Evolutionary conservation across 2,329 filamentous ascomycete genomes (phyloP).

Genomic region (Hypoxylon sp.): DNA sequence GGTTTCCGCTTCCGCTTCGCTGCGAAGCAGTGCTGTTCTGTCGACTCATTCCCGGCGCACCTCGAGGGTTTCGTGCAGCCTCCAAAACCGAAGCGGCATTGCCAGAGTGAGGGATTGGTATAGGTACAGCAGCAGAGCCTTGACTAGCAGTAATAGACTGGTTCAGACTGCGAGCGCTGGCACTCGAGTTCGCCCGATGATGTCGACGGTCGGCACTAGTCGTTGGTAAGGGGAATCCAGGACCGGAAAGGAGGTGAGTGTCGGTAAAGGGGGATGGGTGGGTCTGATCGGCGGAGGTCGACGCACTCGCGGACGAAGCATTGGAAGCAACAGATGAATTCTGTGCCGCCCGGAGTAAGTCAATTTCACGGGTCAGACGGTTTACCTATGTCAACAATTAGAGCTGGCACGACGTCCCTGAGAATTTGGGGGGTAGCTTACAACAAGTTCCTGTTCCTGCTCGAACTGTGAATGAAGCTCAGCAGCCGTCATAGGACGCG

Average conservation of each 20-base stretch:
- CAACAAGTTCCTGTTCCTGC: slow-evolving; percentile 94
- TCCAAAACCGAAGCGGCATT: slow-evolving; percentile 55
- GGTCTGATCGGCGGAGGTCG: slow-evolving; percentile 58
- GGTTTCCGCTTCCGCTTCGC: slow-evolving; percentile 57
- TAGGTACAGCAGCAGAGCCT: slow-evolving; percentile 48
- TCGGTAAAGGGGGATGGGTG: slow-evolving; percentile 53
- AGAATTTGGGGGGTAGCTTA: slow-evolving; percentile 54
- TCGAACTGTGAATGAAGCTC: slow-evolving; percentile 91
- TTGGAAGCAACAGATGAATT: slow-evolving; percentile 73
- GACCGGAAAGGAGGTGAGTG: slow-evolving; percentile 63
- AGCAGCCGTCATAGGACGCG: slow-evolving; percentile 84
- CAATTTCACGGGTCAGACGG: slow-evolving; percentile 87
- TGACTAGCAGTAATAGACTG: slow-evolving; percentile 56
- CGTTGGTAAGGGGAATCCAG: slow-evolving; percentile 65
- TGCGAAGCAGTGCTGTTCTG: slow-evolving; percentile 65
- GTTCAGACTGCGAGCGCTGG: slow-evolving; percentile 58
- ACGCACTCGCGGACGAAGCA: slow-evolving; percentile 66
- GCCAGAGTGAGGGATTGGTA: slow-evolving; percentile 46
- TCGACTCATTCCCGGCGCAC: slow-evolving; percentile 52
- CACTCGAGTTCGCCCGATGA: slow-evolving; percentile 66
- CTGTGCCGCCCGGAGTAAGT: slow-evolving; percentile 76
- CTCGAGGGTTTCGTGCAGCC: slow-evolving; percentile 55
- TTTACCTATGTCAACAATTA: slow-evolving; percentile 71
- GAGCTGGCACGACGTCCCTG: neutral
- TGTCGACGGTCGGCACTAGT: slow-evolving; percentile 58